Evolutionary conservation across 495 filamentous ascomycete species (phyloP).

Genomic region (Bathelium albidoporum): DNA sequence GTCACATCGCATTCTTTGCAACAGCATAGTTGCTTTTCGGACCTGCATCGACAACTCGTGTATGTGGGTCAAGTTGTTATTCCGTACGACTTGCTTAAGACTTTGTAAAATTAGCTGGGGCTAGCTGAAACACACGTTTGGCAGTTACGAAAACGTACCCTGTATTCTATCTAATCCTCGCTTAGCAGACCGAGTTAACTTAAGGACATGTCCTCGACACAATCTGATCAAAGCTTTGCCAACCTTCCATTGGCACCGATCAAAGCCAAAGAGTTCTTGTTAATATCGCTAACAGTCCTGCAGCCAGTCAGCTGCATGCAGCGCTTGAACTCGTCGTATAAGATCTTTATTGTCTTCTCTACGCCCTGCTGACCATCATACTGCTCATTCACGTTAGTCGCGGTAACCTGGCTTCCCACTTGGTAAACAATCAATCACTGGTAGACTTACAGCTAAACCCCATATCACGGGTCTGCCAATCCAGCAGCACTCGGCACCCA

Average conservation of each 20-base stretch:
- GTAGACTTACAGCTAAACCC: conserved; percentile 30
- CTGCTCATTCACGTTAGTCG: conserved; percentile 7
- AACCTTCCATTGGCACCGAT: conserved; percentile 34
- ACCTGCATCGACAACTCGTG: too few species aligned
- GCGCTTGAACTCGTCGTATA: conserved; percentile 39
- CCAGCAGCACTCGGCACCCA: conserved; percentile 35
- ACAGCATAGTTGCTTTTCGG: too few species aligned
- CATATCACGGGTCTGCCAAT: conserved; percentile 33
- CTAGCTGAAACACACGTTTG: neutral
- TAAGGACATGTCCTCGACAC: neutral
- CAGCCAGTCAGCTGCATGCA: conserved; percentile 44
- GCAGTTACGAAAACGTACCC: neutral
- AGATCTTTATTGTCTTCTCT: conserved; percentile 8
- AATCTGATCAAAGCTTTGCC: conserved; percentile 26
- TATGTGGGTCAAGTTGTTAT: too few species aligned
- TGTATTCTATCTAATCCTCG: too few species aligned
- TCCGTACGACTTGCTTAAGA: neutral
- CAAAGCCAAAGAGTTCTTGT: conserved; percentile 30
- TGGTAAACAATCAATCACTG: neutral
- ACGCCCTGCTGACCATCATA: conserved; percentile 22
- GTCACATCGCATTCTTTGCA: too few species aligned
- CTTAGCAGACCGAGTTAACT: too few species aligned
- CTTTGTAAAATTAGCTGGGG: neutral
- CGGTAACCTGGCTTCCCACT: neutral
- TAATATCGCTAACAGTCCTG: conserved; percentile 38